phyloP scores from a whole-genome alignment of 2,329 filamentous ascomycete species.

The Aspergillus ochraceus region DNA sequence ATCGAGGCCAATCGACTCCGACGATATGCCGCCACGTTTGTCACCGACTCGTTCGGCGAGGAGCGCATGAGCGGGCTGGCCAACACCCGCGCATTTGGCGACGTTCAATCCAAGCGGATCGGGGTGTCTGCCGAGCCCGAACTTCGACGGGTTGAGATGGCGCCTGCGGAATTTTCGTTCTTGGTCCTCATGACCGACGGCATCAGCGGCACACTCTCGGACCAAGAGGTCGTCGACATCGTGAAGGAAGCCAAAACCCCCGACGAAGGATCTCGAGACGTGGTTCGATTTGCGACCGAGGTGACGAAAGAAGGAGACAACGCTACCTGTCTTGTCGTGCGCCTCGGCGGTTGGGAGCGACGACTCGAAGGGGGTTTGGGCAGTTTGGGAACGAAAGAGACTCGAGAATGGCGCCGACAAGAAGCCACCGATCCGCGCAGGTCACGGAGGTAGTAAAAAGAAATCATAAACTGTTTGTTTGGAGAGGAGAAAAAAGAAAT shows the following conservation, averaged over 20 bases:
- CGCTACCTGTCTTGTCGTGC: slow-evolving; percentile 62
- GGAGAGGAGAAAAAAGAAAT: not conserved
- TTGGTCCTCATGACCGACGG: slow-evolving; percentile 87
- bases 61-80: slow-evolving; percentile 91
- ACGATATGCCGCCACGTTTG: slow-evolving; percentile 80
- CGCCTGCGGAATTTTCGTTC: slow-evolving; percentile 83
- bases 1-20: slow-evolving; percentile 79
- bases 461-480: not conserved
- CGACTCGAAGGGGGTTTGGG: slow-evolving; percentile 77
- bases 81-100: slow-evolving; percentile 91
- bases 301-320: slow-evolving; percentile 67
- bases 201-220: slow-evolving; percentile 77
- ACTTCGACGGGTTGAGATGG: slow-evolving; percentile 74
- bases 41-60: slow-evolving; percentile 95
- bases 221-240: slow-evolving; percentile 95
- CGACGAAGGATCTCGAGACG: slow-evolving; percentile 74
- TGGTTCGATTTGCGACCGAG: slow-evolving; percentile 87
- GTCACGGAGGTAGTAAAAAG: slow-evolving; percentile 50
- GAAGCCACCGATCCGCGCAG: slow-evolving; percentile 82
- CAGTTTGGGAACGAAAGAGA: slow-evolving; percentile 87
- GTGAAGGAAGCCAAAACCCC: slow-evolving; percentile 92
- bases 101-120: slow-evolving; percentile 86
- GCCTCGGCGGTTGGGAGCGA: slow-evolving; percentile 66
- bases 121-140: slow-evolving; percentile 95
- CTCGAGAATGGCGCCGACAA: slow-evolving; percentile 75